Conservation (phyloP, 1,139 yeast genomes). For the Suhomyces bolitotheri region DNA sequence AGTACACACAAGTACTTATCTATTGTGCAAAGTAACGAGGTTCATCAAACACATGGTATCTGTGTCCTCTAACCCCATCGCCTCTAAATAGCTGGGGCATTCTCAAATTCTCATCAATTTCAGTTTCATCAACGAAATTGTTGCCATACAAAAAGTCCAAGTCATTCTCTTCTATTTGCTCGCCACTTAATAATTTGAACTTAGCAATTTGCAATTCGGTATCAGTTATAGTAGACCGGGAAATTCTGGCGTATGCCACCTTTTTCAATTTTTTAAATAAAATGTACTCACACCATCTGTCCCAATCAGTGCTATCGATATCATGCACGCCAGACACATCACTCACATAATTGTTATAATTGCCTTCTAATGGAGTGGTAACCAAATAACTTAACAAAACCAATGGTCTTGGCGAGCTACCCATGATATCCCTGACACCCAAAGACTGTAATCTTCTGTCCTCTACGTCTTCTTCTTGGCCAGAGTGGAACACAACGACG, state of each 20-base stretch:
- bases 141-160: slow-evolving; percentile 54
- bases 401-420: slow-evolving; percentile 70
- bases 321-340: slow-evolving; percentile 85
- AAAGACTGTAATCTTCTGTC: slow-evolving; percentile 87
- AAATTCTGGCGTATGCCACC: slow-evolving; percentile 90
- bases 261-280: slow-evolving; percentile 83
- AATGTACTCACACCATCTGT: slow-evolving; percentile 98
- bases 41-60: slow-evolving; percentile 91
- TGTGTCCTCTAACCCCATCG: slow-evolving; percentile 93
- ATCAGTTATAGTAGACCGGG: slow-evolving; percentile 92
- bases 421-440: slow-evolving; percentile 79
- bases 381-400: slow-evolving; percentile 86
- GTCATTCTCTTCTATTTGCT: slow-evolving; percentile 37
- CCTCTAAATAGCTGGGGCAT: slow-evolving; percentile 86
- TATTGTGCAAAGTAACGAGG: slow-evolving; percentile 67
- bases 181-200: slow-evolving; percentile 62
- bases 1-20: no score
- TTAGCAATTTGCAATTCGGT: slow-evolving; percentile 96
- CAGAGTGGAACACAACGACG: slow-evolving; percentile 95
- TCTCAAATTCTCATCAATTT: slow-evolving; percentile 61
- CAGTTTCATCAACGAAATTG: slow-evolving; percentile 53
- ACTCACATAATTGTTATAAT: slow-evolving; percentile 88
- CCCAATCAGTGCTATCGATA: slow-evolving; percentile 92
- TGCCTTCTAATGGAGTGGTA: slow-evolving; percentile 81
- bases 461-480: slow-evolving; percentile 96